Base-by-base conservation (phyloP, 441 rosid species). In the Hura crepitans region DNA sequence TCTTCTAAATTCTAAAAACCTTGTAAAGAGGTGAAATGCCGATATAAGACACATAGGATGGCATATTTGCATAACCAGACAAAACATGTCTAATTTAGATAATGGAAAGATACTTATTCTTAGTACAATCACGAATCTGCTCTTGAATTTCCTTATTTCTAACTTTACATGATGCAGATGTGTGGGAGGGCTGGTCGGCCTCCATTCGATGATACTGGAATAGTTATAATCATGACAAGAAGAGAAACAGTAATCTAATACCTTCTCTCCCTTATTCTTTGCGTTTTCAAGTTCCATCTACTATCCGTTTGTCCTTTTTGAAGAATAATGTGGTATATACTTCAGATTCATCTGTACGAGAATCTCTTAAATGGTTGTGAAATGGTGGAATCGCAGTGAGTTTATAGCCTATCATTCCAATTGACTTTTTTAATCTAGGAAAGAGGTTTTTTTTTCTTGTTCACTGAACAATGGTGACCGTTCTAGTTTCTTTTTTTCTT, bases 171-270 rank as follows among this genome's bases (percentile, higher is more conserved):
- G 75, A 62, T 67, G 43, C 83, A 95, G 99, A 95, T 95, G 97
- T 86, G 85, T 78, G 99, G 99, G 76, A 88, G 99, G 83, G 99
- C 99, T 72, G 99, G 99, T 58, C 84, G 98, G 73, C 99, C 99
- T 68, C 99, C 99, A 65, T 95, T 92, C 85, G 97, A 92, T 74
- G 96, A 90, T 76, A 88, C 95, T 57, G 99, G 99, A 77, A 80
- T 81, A 80, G 98, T 92, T 73, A 54, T 95, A 80, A 92, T 95
- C 74, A 95, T 95, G 99, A 95, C 98, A 35, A 89, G 98, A 88
- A 85, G 87, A 83, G 97, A 90, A 81, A 92, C 99, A 63, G 99
- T 95, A 83, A 79, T 65, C 68, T 22, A 69, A 63, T 60, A 18
- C 69, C 30, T 63, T 74, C 56, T 65, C 68, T 64, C 46, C 25